These are phyloP conservation scores for Willaertia magna DNA, from an alignment of 208 protist species.

Conservation along the genomic window DNA sequence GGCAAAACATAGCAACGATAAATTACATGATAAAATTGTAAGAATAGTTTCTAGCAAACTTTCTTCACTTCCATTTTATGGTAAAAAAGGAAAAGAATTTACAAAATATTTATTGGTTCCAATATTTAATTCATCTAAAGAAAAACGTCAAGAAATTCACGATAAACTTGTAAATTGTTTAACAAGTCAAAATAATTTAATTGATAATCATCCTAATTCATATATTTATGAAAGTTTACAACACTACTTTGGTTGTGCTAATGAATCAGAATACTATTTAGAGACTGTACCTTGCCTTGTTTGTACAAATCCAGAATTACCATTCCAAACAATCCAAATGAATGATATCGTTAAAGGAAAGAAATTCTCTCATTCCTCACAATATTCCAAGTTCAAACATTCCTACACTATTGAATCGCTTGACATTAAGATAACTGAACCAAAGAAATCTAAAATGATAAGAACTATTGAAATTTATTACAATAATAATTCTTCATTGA, in stretches of 20 bases:
- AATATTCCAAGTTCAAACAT: not conserved
- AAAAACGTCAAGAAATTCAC: not conserved
- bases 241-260: not conserved
- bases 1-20: not conserved
- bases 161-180: not conserved
- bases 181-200: not conserved
- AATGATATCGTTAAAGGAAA: not conserved
- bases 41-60: not conserved
- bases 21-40: not conserved
- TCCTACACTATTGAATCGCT: not conserved
- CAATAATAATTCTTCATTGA: not conserved
- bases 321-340: not conserved
- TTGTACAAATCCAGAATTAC: not conserved
- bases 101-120: not conserved
- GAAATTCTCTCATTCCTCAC: not conserved
- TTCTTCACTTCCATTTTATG: not conserved
- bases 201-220: not conserved
- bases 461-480: not conserved
- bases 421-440: not conserved
- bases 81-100: not conserved
- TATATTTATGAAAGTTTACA: not conserved
- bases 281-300: not conserved
- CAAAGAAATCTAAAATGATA: not conserved
- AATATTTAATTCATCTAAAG: not conserved
- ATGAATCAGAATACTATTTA: not conserved